These are phyloP conservation scores for Chlorella vulgaris DNA, from an alignment of 139 green algal genomes.

Conservation along the genomic window DNA sequence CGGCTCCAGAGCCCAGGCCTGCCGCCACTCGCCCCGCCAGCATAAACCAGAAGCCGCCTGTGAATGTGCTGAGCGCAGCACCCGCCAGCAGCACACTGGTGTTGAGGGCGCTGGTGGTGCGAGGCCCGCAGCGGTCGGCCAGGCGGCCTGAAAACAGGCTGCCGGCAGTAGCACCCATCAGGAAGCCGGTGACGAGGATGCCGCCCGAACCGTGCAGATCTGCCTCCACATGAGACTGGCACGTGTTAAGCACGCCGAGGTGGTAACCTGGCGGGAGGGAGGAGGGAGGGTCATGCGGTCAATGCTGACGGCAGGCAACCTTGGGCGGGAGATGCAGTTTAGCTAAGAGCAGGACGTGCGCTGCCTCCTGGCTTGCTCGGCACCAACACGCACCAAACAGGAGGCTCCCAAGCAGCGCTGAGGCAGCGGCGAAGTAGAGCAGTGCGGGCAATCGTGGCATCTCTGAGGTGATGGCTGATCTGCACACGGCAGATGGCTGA, in stretches of 20 bases:
- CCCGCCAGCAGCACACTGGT: conserved; percentile 48
- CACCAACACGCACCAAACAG: conserved; percentile 48
- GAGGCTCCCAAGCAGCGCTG: conserved; percentile 40
- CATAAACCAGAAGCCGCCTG: conserved; percentile 30
- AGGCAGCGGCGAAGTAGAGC: conserved; percentile 37
- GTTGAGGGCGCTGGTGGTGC: conserved; percentile 43
- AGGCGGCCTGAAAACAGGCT: conserved; percentile 48
- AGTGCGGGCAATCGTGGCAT: conserved; percentile 27
- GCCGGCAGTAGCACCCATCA: conserved; percentile 54
- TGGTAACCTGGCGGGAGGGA: conserved; percentile 50
- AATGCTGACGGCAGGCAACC: not conserved
- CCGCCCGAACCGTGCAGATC: conserved; percentile 39
- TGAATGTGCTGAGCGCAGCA: conserved; percentile 16
- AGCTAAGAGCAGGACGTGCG: too few species aligned
- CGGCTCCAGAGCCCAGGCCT: conserved; percentile 60
- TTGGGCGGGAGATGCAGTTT: not conserved
- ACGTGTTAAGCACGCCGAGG: conserved; percentile 71
- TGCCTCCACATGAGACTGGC: conserved; percentile 33
- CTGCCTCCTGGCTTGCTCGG: too few species aligned
- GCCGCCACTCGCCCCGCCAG: conserved; percentile 50
- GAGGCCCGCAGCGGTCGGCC: conserved; percentile 56
- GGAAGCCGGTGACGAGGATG: conserved; percentile 46
- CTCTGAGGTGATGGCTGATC: not conserved
- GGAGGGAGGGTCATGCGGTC: not conserved
- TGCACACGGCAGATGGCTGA: not conserved